Evolutionary conservation across 139 green algal genomes (phyloP).

Genomic region (Pleodorina starrii): DNA sequence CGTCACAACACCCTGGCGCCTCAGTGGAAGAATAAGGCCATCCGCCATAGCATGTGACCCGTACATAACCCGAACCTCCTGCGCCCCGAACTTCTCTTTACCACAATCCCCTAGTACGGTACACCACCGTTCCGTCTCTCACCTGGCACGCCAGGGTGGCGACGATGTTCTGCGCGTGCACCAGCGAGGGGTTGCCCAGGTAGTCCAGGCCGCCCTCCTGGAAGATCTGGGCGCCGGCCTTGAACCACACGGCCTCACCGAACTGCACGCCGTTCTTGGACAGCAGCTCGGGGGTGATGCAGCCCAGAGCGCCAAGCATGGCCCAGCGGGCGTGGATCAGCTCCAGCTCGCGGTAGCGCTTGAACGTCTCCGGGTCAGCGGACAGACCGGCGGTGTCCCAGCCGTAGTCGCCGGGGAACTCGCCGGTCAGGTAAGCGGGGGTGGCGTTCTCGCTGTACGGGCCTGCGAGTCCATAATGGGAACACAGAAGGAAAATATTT

Average conservation of each 20-base stretch:
- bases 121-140: no score
- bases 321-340: constrained; percentile 98
- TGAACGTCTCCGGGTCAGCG: constrained; percentile 87
- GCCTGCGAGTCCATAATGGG: no score
- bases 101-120: no score
- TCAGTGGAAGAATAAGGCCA: no score
- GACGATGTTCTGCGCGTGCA: constrained; percentile 97
- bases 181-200: constrained; percentile 93
- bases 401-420: constrained; percentile 96
- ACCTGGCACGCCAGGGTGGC: constrained; percentile 94
- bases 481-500: no score
- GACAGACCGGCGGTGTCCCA: constrained; percentile 96
- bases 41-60: no score
- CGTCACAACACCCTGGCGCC: no score
- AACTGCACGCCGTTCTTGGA: constrained; percentile 71
- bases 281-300: constrained; percentile 66
- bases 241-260: constrained; percentile 95
- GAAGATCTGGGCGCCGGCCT: constrained; percentile 96
- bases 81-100: no score
- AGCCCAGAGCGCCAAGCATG: constrained; percentile 94
- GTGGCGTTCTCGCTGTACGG: constrained; percentile 42
- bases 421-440: constrained; percentile 84
- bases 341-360: constrained; percentile 94
- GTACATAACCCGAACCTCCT: no score
- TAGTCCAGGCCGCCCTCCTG: constrained; percentile 91